Conservation (phyloP, 164 flowering plant genomes). For the Chimonanthus praecox region DNA sequence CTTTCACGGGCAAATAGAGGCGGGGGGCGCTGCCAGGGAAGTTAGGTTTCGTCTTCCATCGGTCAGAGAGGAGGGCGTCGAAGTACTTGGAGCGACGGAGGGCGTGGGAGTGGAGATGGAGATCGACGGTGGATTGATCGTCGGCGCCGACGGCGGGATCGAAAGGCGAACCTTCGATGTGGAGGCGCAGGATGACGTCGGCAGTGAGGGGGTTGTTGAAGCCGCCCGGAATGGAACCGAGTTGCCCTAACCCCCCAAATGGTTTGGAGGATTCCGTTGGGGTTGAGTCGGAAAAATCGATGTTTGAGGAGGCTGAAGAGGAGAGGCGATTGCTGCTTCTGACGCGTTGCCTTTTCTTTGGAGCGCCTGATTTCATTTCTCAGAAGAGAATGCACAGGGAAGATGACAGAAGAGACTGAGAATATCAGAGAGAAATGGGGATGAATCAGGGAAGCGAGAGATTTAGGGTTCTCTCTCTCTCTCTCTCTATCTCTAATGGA, state of each 20-base stretch:
- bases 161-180: constrained; percentile 25
- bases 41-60: constrained; percentile 42
- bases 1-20: constrained; percentile 24
- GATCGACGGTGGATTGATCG: constrained; percentile 13
- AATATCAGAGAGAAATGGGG: too few relatives aligned
- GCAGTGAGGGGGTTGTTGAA: constrained; percentile 60
- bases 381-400: neutral
- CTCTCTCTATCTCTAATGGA: too few relatives aligned
- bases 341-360: constrained; percentile 42
- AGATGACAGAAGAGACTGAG: neutral
- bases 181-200: constrained; percentile 61
- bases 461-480: too few relatives aligned
- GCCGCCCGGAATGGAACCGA: constrained; percentile 23
- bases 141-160: constrained; percentile 4
- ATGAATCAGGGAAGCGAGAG: neutral
- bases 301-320: constrained; percentile 17
- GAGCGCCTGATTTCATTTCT: constrained; percentile 13
- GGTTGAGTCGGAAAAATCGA: constrained; percentile 17
- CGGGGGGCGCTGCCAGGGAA: constrained; percentile 3
- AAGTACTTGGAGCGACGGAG: constrained; percentile 63
- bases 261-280: constrained; percentile 14
- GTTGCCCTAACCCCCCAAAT: constrained; percentile 1
- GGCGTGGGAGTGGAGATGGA: constrained; percentile 60
- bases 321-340: constrained; percentile 29
- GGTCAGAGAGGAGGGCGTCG: constrained; percentile 67